Conservation (phyloP, 495 filamentous ascomycete species). For the Penicillium chermesinum region DNA sequence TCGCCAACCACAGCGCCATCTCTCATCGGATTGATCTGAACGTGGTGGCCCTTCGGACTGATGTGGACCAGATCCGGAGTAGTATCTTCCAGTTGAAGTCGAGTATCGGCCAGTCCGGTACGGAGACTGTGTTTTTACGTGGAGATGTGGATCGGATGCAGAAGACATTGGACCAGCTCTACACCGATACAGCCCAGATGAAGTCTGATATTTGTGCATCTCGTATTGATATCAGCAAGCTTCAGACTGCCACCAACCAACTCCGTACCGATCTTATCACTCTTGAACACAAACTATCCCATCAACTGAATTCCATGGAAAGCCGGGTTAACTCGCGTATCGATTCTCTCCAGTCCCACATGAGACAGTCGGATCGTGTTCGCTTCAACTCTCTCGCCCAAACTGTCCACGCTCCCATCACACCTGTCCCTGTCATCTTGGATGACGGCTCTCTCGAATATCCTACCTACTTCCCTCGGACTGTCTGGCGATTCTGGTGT, state of each 20-base stretch:
- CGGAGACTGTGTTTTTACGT: slow-evolving; percentile 35
- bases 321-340: slow-evolving; percentile 15
- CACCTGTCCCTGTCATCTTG: slow-evolving; percentile 31
- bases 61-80: slow-evolving; percentile 37
- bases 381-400: slow-evolving; percentile 41
- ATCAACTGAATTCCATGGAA: slow-evolving; percentile 24
- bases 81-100: slow-evolving; percentile 34
- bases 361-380: slow-evolving; percentile 30
- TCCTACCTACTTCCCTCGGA: slow-evolving; percentile 37
- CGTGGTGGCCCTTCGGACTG: slow-evolving; percentile 32
- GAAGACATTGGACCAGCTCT: slow-evolving; percentile 38
- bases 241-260: slow-evolving; percentile 32
- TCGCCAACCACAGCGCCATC: slow-evolving; percentile 32
- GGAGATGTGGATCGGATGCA: slow-evolving; percentile 37
- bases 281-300: slow-evolving; percentile 31
- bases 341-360: slow-evolving; percentile 13
- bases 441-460: slow-evolving; percentile 33
- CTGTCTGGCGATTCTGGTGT: slow-evolving; percentile 42
- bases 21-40: slow-evolving; percentile 38
- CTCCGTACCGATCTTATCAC: slow-evolving; percentile 36
- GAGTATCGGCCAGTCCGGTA: slow-evolving; percentile 29
- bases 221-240: slow-evolving; percentile 36
- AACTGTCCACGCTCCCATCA: slow-evolving; percentile 35
- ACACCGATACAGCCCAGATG: slow-evolving; percentile 29
- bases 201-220: slow-evolving; percentile 32